These are phyloP conservation scores for Talaromyces rugulosus DNA, from an alignment of 2,329 filamentous ascomycete species.

Conservation along the genomic window DNA sequence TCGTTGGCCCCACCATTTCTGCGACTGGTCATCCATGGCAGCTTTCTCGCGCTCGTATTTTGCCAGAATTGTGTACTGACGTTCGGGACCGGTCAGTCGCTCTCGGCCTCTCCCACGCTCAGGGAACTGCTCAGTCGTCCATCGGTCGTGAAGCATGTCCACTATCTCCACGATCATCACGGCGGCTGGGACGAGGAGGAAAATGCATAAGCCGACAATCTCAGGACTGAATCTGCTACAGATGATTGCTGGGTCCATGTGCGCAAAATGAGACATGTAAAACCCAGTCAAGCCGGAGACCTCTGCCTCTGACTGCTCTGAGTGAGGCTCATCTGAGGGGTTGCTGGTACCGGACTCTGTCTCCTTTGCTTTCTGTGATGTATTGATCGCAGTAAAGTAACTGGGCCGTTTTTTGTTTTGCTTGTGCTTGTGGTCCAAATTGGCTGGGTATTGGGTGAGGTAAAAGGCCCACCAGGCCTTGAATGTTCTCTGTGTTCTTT, in stretches of 20 bases:
- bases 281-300: background rate
- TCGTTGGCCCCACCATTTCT: slow-evolving; percentile 5
- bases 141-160: slow-evolving; percentile 13
- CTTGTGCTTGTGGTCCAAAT: background rate
- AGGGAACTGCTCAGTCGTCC: slow-evolving; percentile 16
- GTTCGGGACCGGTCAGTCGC: slow-evolving; percentile 17
- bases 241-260: slow-evolving; percentile 7
- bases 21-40: slow-evolving; percentile 11
- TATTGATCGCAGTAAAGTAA: background rate
- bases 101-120: slow-evolving; percentile 17
- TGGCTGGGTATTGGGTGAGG: slow-evolving; percentile 1
- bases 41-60: slow-evolving; percentile 18
- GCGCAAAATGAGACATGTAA: background rate
- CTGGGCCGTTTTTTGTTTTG: background rate
- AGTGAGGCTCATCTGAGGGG: background rate
- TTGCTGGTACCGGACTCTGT: background rate
- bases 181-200: slow-evolving; percentile 19
- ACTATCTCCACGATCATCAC: slow-evolving; percentile 18
- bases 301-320: background rate
- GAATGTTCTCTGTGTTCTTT: background rate
- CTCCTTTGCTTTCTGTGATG: background rate
- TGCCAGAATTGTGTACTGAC: slow-evolving; percentile 16
- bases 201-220: slow-evolving; percentile 18
- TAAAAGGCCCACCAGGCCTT: slow-evolving; percentile 8
- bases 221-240: slow-evolving; percentile 16